A percentile compares a stretch with the other conserved stretches of the same genome.
phyloP scores from a whole-genome alignment of 2,329 filamentous ascomycete species.

The Zymoseptoria tritici region DNA sequence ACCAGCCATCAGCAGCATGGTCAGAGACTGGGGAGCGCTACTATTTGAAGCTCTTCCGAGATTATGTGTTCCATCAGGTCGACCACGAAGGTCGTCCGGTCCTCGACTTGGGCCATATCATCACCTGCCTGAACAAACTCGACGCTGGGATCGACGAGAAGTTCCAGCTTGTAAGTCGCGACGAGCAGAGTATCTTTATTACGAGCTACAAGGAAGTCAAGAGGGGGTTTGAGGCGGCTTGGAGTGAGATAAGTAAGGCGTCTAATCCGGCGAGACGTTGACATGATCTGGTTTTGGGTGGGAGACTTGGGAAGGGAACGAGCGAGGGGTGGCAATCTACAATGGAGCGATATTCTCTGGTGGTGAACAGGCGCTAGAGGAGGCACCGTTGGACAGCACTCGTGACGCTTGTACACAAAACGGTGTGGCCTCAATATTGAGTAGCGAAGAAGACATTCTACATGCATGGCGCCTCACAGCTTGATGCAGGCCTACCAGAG shows the following conservation, averaged over 20 bases:
- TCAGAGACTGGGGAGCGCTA: constrained; percentile 90
- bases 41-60: constrained; percentile 86
- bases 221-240: constrained; percentile 53
- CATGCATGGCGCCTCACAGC: not conserved
- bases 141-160: constrained; percentile 85
- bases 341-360: too few species aligned
- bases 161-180: constrained; percentile 75
- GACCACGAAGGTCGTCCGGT: constrained; percentile 76
- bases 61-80: constrained; percentile 96
- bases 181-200: constrained; percentile 82
- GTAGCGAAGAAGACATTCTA: too few species aligned
- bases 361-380: too few species aligned
- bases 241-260: constrained; percentile 45
- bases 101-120: constrained; percentile 78
- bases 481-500: not conserved
- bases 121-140: constrained; percentile 81
- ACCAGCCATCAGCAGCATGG: constrained; percentile 49
- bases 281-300: not conserved
- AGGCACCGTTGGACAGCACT: too few species aligned
- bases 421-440: not conserved
- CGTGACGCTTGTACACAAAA: not conserved
- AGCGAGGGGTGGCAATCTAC: too few species aligned
- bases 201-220: constrained; percentile 87
- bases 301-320: not conserved
- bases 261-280: constrained; percentile 9